A percentile compares a stretch with the other conserved stretches of the same genome.
These are phyloP conservation scores for Boletus sp. DNA, from an alignment of 768 basidiomycete genomes.

Conservation along the genomic window DNA sequence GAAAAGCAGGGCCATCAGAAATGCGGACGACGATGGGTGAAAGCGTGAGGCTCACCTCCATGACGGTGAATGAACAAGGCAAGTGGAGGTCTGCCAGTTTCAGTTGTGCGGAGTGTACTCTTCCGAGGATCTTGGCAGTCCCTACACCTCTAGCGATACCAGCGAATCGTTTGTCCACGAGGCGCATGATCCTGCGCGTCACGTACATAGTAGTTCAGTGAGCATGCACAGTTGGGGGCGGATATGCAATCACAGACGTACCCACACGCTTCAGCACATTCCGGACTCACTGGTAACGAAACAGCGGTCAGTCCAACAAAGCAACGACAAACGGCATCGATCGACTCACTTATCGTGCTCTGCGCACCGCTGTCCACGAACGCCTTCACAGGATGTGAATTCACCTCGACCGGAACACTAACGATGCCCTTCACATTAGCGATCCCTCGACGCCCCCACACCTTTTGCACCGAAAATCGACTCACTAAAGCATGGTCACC, in stretches of 20 bases:
- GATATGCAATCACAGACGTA: conserved; percentile 35
- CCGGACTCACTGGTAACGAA: conserved; percentile 71
- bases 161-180: conserved; percentile 81
- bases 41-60: conserved; percentile 62
- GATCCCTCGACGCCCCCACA: conserved; percentile 1
- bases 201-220: background rate
- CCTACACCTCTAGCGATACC: conserved; percentile 95
- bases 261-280: conserved; percentile 90
- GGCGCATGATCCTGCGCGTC: conserved; percentile 76
- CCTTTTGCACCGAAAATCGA: conserved; percentile 13
- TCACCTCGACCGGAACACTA: conserved; percentile 91
- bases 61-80: conserved; percentile 90
- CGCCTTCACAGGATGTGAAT: conserved; percentile 85
- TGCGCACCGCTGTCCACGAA: conserved; percentile 99
- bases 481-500: conserved; percentile 96
- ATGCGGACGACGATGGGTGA: too few species aligned
- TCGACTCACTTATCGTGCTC: conserved; percentile 83
- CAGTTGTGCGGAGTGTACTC: conserved; percentile 91
- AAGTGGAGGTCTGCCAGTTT: conserved; percentile 82
- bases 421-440: conserved; percentile 11
- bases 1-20: too few species aligned
- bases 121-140: conserved; percentile 89
- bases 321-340: background rate
- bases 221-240: background rate
- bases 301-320: background rate